Conservation (phyloP, 176 grass and related monocot species). For the Hyparrhenia diplandra region DNA sequence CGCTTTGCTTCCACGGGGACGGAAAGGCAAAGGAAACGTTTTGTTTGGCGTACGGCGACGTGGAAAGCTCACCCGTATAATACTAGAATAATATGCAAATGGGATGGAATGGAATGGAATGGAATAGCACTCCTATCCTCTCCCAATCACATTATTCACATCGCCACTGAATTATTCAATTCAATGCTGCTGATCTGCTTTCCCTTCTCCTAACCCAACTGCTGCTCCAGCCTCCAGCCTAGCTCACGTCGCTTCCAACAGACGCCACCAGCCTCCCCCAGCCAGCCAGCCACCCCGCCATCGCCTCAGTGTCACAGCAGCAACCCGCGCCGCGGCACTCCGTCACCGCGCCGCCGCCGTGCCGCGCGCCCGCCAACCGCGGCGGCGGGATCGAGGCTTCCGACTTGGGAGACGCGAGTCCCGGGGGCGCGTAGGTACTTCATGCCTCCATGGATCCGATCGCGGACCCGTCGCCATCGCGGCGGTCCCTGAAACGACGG, state of each 20-base stretch:
- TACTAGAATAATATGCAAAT: neutral
- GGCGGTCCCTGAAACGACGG: conserved; percentile 37
- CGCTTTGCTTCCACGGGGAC: neutral
- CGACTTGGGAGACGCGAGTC: neutral
- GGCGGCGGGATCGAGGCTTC: neutral
- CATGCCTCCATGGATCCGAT: conserved; percentile 46
- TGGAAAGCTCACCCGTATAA: conserved; percentile 42
- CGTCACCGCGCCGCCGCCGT: neutral
- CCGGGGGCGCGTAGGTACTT: neutral
- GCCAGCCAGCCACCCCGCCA: no score
- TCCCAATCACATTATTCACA: neutral
- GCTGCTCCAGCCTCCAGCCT: conserved; percentile 9
- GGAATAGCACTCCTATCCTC: no score
- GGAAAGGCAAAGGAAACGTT: neutral
- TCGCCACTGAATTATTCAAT: conserved; percentile 12
- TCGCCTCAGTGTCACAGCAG: neutral
- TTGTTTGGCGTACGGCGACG: neutral
- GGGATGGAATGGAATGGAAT: no score
- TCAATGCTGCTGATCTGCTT: neutral
- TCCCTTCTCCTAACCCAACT: conserved; percentile 12
- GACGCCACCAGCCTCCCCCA: conserved; percentile 27
- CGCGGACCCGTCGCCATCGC: conserved; percentile 16
- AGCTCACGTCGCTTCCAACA: conserved; percentile 30
- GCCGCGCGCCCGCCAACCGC: conserved; percentile 1
- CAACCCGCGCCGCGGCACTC: neutral